phyloP scores from a whole-genome alignment of 306 rosid species.

The Cicer cuneatum region DNA sequence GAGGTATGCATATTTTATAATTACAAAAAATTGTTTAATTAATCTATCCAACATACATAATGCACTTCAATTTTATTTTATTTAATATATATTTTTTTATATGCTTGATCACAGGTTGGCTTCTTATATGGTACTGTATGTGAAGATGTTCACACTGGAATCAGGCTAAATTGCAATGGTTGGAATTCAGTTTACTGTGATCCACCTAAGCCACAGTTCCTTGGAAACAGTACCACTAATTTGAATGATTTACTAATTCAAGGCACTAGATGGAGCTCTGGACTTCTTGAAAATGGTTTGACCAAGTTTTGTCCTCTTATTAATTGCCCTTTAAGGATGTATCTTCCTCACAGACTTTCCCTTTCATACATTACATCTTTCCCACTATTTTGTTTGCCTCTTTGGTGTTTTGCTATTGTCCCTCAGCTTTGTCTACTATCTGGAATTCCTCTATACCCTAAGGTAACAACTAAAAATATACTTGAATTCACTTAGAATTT shows the following conservation, averaged over 20 bases:
- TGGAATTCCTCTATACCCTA: conserved; percentile 65
- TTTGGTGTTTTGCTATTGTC: conserved; percentile 67
- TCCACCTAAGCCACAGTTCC: conserved; percentile 68
- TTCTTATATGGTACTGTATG: conserved; percentile 58
- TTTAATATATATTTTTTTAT: background rate
- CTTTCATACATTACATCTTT: conserved; percentile 48
- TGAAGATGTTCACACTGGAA: conserved; percentile 71
- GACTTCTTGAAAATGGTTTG: conserved; percentile 60
- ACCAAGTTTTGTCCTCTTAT: conserved; percentile 62
- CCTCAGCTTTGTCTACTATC: conserved; percentile 69
- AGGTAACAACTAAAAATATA: conserved; percentile 50
- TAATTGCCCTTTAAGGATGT: conserved; percentile 50
- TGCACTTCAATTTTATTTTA: background rate
- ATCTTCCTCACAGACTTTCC: conserved; percentile 57
- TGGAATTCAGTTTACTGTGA: conserved; percentile 70
- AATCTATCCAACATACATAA: background rate
- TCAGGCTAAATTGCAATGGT: conserved; percentile 62
- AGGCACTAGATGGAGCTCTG: conserved; percentile 68
- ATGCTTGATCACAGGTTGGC: conserved; percentile 58
- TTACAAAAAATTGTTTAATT: background rate
- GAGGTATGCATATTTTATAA: conserved; percentile 48
- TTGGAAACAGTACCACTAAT: conserved; percentile 60
- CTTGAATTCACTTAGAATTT: too few relatives aligned
- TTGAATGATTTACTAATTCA: conserved; percentile 69
- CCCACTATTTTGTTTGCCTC: conserved; percentile 54